Percentiles rank a stretch among this genome's conserved stretches.
These are phyloP conservation scores for Jamesozyma jinghongensis DNA, from an alignment of 805 yeast genomes.

Conservation along the genomic window DNA sequence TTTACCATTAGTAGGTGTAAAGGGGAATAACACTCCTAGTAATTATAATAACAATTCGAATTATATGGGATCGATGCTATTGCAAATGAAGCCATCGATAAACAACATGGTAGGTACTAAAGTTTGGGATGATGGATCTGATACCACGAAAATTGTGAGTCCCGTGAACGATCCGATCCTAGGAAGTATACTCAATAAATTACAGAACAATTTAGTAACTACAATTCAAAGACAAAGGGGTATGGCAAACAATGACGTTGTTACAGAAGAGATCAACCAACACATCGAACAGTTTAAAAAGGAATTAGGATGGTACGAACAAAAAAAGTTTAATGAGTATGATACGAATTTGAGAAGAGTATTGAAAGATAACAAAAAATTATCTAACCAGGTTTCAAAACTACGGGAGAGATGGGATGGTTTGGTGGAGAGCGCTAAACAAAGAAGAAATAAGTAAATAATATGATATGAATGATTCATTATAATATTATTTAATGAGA, in stretches of 20 bases:
- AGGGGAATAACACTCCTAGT: not conserved
- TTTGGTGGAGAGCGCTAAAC: slow-evolving; percentile 55
- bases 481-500: not conserved
- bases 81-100: slow-evolving; percentile 10
- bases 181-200: slow-evolving; percentile 12
- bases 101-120: slow-evolving; percentile 9
- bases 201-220: slow-evolving; percentile 13
- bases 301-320: slow-evolving; percentile 35
- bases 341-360: slow-evolving; percentile 32
- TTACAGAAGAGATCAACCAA: slow-evolving; percentile 2
- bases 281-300: slow-evolving; percentile 23
- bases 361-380: slow-evolving; percentile 34
- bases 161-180: slow-evolving; percentile 14
- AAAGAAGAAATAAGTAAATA: slow-evolving; percentile 31
- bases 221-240: not conserved
- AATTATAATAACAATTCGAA: not conserved
- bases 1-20: no score
- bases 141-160: slow-evolving; percentile 3
- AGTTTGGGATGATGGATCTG: slow-evolving; percentile 7
- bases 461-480: not conserved
- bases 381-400: slow-evolving; percentile 42
- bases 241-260: not conserved
- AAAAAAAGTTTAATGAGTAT: slow-evolving; percentile 27
- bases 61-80: slow-evolving; percentile 6
- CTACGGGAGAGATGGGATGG: slow-evolving; percentile 58